phyloP scores from a whole-genome alignment of 164 flowering plant species.

The Paratinospora sagittata region DNA sequence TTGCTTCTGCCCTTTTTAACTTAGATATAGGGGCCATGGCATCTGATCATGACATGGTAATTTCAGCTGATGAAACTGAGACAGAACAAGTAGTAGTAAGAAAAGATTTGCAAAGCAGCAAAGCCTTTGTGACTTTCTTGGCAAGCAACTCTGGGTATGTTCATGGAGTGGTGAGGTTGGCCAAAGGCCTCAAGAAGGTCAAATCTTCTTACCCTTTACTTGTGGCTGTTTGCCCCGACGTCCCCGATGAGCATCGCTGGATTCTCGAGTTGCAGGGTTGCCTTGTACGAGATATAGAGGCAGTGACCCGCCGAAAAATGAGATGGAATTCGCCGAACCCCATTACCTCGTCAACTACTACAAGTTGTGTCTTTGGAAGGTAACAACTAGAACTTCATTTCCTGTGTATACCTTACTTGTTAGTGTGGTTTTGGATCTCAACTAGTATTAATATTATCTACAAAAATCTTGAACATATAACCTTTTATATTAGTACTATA shows the following conservation, averaged over 20 bases:
- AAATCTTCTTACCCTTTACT: slow-evolving; percentile 2
- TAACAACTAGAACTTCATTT: background rate
- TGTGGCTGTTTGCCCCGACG: slow-evolving; percentile 3
- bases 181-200: slow-evolving; percentile 8
- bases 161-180: slow-evolving; percentile 8
- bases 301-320: slow-evolving; percentile 1
- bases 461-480: too few species aligned
- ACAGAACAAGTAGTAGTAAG: too few species aligned
- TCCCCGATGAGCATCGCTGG: slow-evolving; percentile 1
- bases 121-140: slow-evolving; percentile 5
- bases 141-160: slow-evolving; percentile 5
- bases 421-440: too few species aligned
- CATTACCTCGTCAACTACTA: slow-evolving; percentile 3
- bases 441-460: too few species aligned
- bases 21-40: too few species aligned
- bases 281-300: slow-evolving; percentile 1
- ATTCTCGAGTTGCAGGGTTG: slow-evolving; percentile 4
- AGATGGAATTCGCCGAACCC: background rate
- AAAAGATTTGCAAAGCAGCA: background rate
- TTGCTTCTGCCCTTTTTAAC: too few species aligned
- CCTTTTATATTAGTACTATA: too few species aligned
- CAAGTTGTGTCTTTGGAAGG: slow-evolving; percentile 8
- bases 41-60: too few species aligned
- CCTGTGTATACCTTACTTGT: too few species aligned
- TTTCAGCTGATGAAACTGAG: too few species aligned